A percentile compares a stretch with the other conserved stretches of the same genome.
These are phyloP conservation scores for Coleophoma cylindrospora DNA, from an alignment of 2,329 filamentous ascomycete genomes.

Conservation along the genomic window DNA sequence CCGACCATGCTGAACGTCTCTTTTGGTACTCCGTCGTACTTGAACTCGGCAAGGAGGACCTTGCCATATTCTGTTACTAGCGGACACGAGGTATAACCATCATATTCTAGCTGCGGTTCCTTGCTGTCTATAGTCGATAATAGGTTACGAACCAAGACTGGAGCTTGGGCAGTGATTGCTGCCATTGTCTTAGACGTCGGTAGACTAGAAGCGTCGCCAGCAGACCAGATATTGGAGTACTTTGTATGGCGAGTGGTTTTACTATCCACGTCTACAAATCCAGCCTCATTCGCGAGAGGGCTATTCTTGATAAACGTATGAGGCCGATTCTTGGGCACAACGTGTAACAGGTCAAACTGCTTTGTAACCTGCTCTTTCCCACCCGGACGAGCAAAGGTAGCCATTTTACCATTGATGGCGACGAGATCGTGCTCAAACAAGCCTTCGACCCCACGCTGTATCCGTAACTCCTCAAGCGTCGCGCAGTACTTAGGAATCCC, in stretches of 20 bases:
- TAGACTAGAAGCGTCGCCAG: constrained; percentile 53
- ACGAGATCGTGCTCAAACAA: constrained; percentile 54
- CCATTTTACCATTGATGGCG: constrained; percentile 45
- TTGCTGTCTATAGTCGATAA: constrained; percentile 39
- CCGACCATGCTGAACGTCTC: constrained; percentile 53
- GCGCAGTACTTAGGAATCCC: constrained; percentile 55
- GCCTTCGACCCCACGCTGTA: constrained; percentile 50
- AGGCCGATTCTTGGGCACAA: constrained; percentile 53
- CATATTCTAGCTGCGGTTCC: constrained; percentile 37
- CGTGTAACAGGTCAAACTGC: constrained; percentile 51
- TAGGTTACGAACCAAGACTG: constrained; percentile 44
- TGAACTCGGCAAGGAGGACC: constrained; percentile 61
- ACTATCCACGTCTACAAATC: constrained; percentile 53
- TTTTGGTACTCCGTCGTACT: constrained; percentile 57
- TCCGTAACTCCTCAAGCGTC: constrained; percentile 45
- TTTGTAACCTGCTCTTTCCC: constrained; percentile 38
- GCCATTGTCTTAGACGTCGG: constrained; percentile 53
- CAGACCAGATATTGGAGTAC: constrained; percentile 53
- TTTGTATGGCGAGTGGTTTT: constrained; percentile 46
- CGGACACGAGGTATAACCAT: constrained; percentile 52
- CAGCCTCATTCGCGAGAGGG: constrained; percentile 46
- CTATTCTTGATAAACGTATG: constrained; percentile 50
- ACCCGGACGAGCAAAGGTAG: constrained; percentile 40
- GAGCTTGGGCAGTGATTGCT: constrained; percentile 45
- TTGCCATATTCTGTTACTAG: constrained; percentile 53